Conservation (phyloP, 441 rosid species). For the Aleurites moluccanus region DNA sequence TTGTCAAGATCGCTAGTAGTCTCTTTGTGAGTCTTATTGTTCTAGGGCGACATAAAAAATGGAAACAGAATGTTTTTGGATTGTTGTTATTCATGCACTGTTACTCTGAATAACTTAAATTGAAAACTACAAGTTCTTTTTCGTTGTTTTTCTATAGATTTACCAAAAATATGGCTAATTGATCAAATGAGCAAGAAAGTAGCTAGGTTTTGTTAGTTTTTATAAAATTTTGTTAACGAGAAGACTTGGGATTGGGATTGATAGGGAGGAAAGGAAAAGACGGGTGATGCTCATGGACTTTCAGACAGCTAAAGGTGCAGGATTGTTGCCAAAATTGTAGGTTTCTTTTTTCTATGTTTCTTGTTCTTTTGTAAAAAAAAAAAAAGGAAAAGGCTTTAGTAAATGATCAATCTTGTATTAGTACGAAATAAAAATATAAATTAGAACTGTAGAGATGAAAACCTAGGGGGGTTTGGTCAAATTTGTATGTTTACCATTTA, state of each 20-base stretch:
- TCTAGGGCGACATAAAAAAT: slow-evolving; percentile 39
- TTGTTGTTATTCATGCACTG: slow-evolving; percentile 26
- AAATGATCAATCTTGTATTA: background rate
- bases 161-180: slow-evolving; percentile 11
- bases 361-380: slow-evolving; percentile 16
- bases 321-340: slow-evolving; percentile 66
- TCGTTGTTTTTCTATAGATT: background rate
- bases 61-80: slow-evolving; percentile 13
- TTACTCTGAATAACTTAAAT: slow-evolving; percentile 25
- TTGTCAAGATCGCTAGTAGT: slow-evolving; percentile 95
- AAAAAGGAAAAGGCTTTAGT: background rate
- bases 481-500: background rate
- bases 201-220: slow-evolving; percentile 27
- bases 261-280: slow-evolving; percentile 94
- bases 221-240: slow-evolving; percentile 37
- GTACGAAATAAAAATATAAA: slow-evolving; percentile 12
- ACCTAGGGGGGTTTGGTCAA: background rate
- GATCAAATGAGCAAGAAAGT: slow-evolving; percentile 20
- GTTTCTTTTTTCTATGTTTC: slow-evolving; percentile 45
- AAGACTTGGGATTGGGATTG: slow-evolving; percentile 72
- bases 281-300: slow-evolving; percentile 86
- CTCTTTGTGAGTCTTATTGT: slow-evolving; percentile 83
- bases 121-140: background rate
- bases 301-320: slow-evolving; percentile 70
- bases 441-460: slow-evolving; percentile 13